These are phyloP conservation scores for Alloteropsis semialata DNA, from an alignment of 176 grass and related monocot species.

Conservation along the genomic window DNA sequence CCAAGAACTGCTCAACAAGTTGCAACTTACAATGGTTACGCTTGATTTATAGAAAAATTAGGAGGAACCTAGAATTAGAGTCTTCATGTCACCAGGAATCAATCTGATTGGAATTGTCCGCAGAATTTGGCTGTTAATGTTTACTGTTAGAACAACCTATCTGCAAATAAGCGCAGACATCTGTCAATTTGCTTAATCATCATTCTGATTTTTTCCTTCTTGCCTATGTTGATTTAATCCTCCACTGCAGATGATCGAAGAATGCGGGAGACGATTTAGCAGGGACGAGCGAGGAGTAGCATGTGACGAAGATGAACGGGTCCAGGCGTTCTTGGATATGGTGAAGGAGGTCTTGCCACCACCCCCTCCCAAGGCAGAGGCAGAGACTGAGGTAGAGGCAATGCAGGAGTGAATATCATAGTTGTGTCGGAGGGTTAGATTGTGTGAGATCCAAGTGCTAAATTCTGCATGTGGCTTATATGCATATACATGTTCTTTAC, in stretches of 20 bases:
- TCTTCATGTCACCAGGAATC: not conserved
- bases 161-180: not conserved
- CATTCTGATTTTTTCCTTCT: not conserved
- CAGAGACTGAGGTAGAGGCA: not conserved
- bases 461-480: not conserved
- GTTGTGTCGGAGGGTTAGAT: not conserved
- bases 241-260: constrained; percentile 39
- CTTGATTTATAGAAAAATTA: too few relatives aligned
- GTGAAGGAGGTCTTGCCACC: constrained; percentile 49
- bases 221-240: not conserved
- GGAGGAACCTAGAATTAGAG: too few relatives aligned
- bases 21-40: not conserved
- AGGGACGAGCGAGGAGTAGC: constrained; percentile 19
- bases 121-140: not conserved
- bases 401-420: not conserved
- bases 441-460: too few relatives aligned
- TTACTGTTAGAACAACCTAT: not conserved
- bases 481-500: not conserved
- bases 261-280: constrained; percentile 41
- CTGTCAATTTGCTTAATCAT: not conserved
- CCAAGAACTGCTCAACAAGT: not conserved
- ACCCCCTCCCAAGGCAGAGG: constrained; percentile 26
- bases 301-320: constrained; percentile 1
- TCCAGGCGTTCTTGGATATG: constrained; percentile 36
- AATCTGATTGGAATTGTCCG: not conserved